Evolutionary conservation across 2,329 filamentous ascomycete genomes (phyloP).

Genomic region (Elsinoe australis): DNA sequence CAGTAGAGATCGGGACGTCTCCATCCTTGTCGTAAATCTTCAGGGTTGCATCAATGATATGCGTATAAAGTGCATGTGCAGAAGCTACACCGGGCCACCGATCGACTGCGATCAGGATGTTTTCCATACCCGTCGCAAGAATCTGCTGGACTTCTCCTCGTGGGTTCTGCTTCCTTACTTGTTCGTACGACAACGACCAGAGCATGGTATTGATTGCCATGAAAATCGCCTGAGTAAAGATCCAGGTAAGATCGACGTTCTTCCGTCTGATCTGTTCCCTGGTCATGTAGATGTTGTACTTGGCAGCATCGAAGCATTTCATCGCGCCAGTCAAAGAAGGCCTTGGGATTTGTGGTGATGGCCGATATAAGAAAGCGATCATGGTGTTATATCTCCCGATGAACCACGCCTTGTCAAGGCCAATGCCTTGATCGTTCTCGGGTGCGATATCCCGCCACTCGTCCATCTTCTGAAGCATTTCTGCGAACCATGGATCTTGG

Average conservation of each 20-base stretch:
- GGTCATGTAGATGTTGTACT: constrained; percentile 73
- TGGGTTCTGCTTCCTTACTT: constrained; percentile 65
- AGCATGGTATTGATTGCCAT: constrained; percentile 87
- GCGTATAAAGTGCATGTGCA: constrained; percentile 77
- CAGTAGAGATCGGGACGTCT: constrained; percentile 43
- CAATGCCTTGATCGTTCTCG: constrained; percentile 57
- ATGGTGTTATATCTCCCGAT: constrained; percentile 72
- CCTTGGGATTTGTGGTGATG: constrained; percentile 83
- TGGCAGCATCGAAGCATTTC: constrained; percentile 74
- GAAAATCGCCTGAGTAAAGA: constrained; percentile 82
- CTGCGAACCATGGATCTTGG: constrained; percentile 75
- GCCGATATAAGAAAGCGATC: constrained; percentile 78
- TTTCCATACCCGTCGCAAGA: constrained; percentile 66
- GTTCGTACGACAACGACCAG: constrained; percentile 82
- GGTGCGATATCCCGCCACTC: constrained; percentile 74
- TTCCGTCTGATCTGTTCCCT: constrained; percentile 68
- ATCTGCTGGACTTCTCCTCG: constrained; percentile 70
- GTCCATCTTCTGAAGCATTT: constrained; percentile 70
- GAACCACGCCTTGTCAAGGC: constrained; percentile 76
- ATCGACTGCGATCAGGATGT: constrained; percentile 71
- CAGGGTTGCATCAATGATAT: constrained; percentile 75
- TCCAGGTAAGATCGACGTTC: constrained; percentile 83
- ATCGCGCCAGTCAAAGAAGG: constrained; percentile 71
- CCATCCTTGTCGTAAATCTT: constrained; percentile 69
- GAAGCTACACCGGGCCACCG: constrained; percentile 87